Conservation (phyloP, 106 monocot genomes). For the Platanthera zijinensis region DNA sequence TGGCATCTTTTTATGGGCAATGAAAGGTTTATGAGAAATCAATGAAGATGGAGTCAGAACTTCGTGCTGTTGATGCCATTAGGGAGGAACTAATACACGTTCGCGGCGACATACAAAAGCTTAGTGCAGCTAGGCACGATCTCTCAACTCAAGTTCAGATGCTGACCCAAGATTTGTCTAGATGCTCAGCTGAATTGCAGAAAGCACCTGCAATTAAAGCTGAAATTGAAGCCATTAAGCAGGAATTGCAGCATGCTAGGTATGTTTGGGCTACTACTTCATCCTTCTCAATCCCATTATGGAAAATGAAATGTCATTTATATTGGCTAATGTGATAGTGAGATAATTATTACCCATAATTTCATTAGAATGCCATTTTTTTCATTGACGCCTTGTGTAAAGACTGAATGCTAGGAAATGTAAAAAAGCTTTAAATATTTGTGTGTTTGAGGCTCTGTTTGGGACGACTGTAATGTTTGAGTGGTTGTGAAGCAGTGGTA, state of each 20-base stretch:
- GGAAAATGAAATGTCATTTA: background rate
- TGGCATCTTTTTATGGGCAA: background rate
- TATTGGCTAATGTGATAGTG: background rate
- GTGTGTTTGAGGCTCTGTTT: no score
- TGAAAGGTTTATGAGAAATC: slow-evolving; percentile 55
- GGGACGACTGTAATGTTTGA: no score
- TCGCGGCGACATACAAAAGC: slow-evolving; percentile 48
- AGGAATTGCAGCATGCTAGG: slow-evolving; percentile 61
- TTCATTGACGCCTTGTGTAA: background rate
- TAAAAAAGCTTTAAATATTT: background rate
- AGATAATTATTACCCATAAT: background rate
- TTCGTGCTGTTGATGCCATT: slow-evolving; percentile 41
- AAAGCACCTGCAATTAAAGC: slow-evolving; percentile 50
- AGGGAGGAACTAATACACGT: slow-evolving; percentile 46
- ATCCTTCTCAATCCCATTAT: background rate
- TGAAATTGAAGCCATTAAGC: slow-evolving; percentile 52
- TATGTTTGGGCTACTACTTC: slow-evolving; percentile 10
- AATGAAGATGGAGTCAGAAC: slow-evolving; percentile 56
- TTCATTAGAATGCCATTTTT: background rate
- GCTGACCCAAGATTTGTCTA: slow-evolving; percentile 41
- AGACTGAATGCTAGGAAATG: background rate
- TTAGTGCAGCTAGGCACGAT: slow-evolving; percentile 41
- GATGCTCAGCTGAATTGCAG: slow-evolving; percentile 36
- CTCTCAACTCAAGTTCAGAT: slow-evolving; percentile 36
- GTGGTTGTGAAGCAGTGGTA: no score